Percentiles rank a stretch among this genome's conserved stretches.
These are phyloP conservation scores for Angophora floribunda DNA, from an alignment of 345 rosid genomes.

Conservation along the genomic window DNA sequence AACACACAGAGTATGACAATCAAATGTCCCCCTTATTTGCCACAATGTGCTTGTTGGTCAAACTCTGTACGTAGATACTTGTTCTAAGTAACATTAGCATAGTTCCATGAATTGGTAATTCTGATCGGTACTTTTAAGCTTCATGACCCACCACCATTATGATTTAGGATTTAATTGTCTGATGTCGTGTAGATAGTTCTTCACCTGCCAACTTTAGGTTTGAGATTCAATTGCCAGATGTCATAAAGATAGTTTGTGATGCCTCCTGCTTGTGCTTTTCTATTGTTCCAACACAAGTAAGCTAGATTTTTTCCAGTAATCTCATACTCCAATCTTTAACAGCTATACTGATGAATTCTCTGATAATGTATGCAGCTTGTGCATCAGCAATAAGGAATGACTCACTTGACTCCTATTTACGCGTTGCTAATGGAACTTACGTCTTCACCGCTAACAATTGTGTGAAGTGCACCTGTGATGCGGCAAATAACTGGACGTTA, in stretches of 20 bases:
- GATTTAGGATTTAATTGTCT: neutral
- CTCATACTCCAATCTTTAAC: neutral
- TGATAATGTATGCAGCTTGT: constrained; percentile 41
- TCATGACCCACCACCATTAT: neutral
- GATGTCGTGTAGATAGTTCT: neutral
- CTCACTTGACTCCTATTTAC: constrained; percentile 41
- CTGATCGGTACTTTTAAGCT: neutral
- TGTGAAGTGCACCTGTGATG: constrained; percentile 54
- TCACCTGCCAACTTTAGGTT: neutral
- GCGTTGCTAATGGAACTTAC: constrained; percentile 42
- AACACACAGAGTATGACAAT: neutral
- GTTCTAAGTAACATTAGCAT: neutral
- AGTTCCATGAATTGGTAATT: neutral
- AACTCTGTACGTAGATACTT: neutral
- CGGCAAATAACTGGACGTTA: constrained; percentile 62
- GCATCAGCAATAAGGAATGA: constrained; percentile 36
- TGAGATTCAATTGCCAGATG: neutral
- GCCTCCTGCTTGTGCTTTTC: neutral
- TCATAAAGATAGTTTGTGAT: neutral
- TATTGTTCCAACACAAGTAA: neutral
- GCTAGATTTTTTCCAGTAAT: neutral
- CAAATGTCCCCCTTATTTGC: neutral
- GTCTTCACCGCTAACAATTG: constrained; percentile 53
- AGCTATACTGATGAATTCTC: neutral
- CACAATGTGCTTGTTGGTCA: neutral